Percentiles rank a stretch among this genome's conserved stretches.
phyloP scores from a whole-genome alignment of 2,329 filamentous ascomycete genomes.

The Sordariomycetes sp. region DNA sequence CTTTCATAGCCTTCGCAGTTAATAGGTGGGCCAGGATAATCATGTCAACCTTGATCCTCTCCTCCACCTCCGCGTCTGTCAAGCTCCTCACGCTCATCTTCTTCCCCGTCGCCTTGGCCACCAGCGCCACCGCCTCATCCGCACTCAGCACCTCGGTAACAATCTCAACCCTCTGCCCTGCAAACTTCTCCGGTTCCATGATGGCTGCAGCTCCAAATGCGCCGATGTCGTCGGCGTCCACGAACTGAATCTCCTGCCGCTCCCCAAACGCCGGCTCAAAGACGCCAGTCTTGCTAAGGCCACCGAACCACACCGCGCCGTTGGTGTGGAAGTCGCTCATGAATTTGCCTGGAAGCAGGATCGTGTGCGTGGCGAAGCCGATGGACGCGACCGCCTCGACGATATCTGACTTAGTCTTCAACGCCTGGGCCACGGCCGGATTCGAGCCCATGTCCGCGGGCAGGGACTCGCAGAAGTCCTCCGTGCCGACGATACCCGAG shows the following conservation, averaged over 20 bases:
- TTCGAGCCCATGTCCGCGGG: conserved; percentile 15
- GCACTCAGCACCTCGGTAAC: conserved; percentile 26
- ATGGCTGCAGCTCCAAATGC: conserved; percentile 31
- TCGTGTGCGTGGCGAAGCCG: conserved; percentile 31
- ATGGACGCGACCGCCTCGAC: conserved; percentile 24
- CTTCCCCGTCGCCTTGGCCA: conserved; percentile 22
- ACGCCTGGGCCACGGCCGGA: conserved; percentile 15
- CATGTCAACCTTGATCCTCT: conserved; percentile 21
- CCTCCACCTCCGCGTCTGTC: conserved; percentile 26
- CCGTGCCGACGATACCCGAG: conserved; percentile 19
- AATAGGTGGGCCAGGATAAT: conserved; percentile 25
- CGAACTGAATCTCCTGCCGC: conserved; percentile 26
- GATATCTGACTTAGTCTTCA: conserved; percentile 27
- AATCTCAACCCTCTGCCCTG: conserved; percentile 25
- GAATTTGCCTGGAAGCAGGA: conserved; percentile 39
- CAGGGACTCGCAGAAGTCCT: conserved; percentile 14
- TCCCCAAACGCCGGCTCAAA: conserved; percentile 23
- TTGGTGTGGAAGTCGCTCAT: conserved; percentile 38
- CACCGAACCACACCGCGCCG: conserved; percentile 25
- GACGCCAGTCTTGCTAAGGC: conserved; percentile 23
- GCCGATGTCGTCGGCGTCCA: conserved; percentile 36
- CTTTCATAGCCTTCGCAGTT: conserved; percentile 20
- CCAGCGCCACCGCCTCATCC: conserved; percentile 21
- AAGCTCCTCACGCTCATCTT: conserved; percentile 25
- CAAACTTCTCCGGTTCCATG: conserved; percentile 26